Percentiles rank a stretch among this genome's conserved stretches.
Evolutionary conservation across 768 basidiomycete genomes (phyloP).

Genomic region (Trametes villosa): DNA sequence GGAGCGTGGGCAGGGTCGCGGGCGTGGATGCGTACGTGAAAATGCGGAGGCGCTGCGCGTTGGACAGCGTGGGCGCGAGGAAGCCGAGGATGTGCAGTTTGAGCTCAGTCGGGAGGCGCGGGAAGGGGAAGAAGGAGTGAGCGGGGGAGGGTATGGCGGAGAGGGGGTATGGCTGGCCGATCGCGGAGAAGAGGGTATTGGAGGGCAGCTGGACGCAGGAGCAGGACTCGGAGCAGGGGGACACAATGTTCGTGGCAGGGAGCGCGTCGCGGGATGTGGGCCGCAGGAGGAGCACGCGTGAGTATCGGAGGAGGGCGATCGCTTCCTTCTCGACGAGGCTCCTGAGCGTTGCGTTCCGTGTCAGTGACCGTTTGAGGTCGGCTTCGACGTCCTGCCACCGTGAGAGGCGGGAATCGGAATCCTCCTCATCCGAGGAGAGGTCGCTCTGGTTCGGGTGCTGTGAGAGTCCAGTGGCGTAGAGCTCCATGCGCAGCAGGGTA

Average conservation of each 20-base stretch:
- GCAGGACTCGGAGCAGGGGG: conserved; percentile 19
- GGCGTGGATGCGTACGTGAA: conserved; percentile 52
- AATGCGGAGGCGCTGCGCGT: conserved; percentile 57
- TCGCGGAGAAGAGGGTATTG: conserved; percentile 15
- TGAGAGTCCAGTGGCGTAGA: conserved; percentile 48
- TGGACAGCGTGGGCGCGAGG: conserved; percentile 60
- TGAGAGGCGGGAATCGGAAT: conserved; percentile 24
- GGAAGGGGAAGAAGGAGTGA: conserved; percentile 39
- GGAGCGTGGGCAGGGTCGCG: conserved; percentile 47
- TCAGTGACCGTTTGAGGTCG: conserved; percentile 39
- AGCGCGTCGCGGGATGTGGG: conserved; percentile 20
- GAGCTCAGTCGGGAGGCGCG: conserved; percentile 58
- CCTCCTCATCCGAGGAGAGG: conserved; percentile 31
- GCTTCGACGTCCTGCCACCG: conserved; percentile 44
- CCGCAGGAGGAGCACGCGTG: conserved; percentile 55
- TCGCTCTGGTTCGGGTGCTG: conserved; percentile 34
- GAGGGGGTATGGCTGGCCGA: conserved; percentile 13
- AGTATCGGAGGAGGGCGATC: conserved; percentile 51
- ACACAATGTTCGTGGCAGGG: not conserved
- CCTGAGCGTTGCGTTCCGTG: conserved; percentile 49
- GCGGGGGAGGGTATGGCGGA: conserved; percentile 5
- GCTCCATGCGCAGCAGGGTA: conserved; percentile 50
- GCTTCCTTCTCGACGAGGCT: conserved; percentile 49
- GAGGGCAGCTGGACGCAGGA: conserved; percentile 14
- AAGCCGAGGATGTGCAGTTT: conserved; percentile 60